Evolutionary conservation across 176 grass and related monocot species (phyloP).

Genomic region (Dendrocalamus sinicus): DNA sequence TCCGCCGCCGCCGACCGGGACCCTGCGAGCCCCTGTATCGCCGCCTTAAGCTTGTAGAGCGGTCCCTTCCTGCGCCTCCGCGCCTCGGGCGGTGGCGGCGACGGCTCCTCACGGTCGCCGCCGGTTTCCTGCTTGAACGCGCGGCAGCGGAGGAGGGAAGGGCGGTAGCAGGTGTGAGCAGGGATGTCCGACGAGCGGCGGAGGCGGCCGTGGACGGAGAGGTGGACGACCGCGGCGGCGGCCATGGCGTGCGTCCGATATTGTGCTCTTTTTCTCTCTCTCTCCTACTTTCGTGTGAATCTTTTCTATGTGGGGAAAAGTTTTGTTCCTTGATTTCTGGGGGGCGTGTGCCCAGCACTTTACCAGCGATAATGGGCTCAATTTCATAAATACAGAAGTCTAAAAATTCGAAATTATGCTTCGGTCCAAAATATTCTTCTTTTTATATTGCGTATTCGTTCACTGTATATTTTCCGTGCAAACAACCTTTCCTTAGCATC

Average conservation of each 20-base stretch:
- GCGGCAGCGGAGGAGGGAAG: constrained; percentile 52
- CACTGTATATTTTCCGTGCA: no score
- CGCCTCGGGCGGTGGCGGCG: constrained; percentile 25
- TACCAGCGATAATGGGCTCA: background rate
- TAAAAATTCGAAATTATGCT: background rate
- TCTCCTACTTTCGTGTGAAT: background rate
- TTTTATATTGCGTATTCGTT: no score
- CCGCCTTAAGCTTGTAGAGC: constrained; percentile 79
- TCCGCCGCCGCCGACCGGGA: constrained; percentile 46
- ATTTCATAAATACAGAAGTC: background rate
- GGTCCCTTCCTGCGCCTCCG: constrained; percentile 72
- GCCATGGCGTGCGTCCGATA: constrained; percentile 58
- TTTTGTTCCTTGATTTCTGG: constrained; percentile 34
- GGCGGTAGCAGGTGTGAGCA: constrained; percentile 34
- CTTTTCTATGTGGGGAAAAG: constrained; percentile 24
- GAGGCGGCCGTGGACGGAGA: constrained; percentile 46
- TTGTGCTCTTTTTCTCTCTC: background rate
- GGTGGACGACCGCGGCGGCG: constrained; percentile 56
- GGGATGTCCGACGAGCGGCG: constrained; percentile 30
- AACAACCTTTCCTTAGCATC: background rate
- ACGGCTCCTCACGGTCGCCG: constrained; percentile 41
- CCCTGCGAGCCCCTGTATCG: constrained; percentile 70
- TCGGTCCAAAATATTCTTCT: background rate
- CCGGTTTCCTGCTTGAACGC: constrained; percentile 57
- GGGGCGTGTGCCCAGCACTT: constrained; percentile 46